Evolutionary conservation across 805 yeast species (phyloP).

Genomic region (Saccharomycopsis sp.): DNA sequence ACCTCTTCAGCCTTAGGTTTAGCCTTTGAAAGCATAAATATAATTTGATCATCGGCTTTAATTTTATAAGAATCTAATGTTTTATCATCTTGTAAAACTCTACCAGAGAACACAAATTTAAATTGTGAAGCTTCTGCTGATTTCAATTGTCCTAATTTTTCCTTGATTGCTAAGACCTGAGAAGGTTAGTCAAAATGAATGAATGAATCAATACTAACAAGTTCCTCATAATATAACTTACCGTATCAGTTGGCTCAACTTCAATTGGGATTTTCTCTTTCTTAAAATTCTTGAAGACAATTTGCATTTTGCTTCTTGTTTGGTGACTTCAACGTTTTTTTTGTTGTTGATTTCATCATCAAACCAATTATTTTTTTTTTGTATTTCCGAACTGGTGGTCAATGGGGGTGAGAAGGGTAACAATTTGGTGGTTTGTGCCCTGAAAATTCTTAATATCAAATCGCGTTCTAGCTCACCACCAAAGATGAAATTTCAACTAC

Average conservation of each 20-base stretch:
- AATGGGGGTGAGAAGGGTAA: too few species aligned
- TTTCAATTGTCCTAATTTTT: slow-evolving; percentile 60
- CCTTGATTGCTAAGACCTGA: slow-evolving; percentile 60
- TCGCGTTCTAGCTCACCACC: too few species aligned
- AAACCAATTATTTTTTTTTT: too few species aligned
- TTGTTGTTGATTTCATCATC: too few species aligned
- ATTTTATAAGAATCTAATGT: slow-evolving; percentile 64
- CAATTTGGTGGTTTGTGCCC: too few species aligned
- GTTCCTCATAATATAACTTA: slow-evolving; percentile 35
- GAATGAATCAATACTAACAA: not conserved
- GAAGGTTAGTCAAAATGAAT: slow-evolving; percentile 18
- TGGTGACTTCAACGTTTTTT: too few species aligned
- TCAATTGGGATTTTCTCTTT: slow-evolving; percentile 82
- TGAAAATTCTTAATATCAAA: too few species aligned
- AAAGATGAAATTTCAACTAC: not conserved
- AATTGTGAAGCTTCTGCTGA: slow-evolving; percentile 66
- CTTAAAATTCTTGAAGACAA: slow-evolving; percentile 85
- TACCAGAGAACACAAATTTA: slow-evolving; percentile 89
- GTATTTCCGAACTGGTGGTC: too few species aligned
- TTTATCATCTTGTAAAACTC: slow-evolving; percentile 80
- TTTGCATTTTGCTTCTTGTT: slow-evolving; percentile 48
- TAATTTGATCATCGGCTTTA: slow-evolving; percentile 79
- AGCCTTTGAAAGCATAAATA: slow-evolving; percentile 77
- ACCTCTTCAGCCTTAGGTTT: not conserved
- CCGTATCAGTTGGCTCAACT: slow-evolving; percentile 61